Base-by-base conservation (phyloP, 805 yeast genomes). In the Hemisphaericaspora nanyangensis region DNA sequence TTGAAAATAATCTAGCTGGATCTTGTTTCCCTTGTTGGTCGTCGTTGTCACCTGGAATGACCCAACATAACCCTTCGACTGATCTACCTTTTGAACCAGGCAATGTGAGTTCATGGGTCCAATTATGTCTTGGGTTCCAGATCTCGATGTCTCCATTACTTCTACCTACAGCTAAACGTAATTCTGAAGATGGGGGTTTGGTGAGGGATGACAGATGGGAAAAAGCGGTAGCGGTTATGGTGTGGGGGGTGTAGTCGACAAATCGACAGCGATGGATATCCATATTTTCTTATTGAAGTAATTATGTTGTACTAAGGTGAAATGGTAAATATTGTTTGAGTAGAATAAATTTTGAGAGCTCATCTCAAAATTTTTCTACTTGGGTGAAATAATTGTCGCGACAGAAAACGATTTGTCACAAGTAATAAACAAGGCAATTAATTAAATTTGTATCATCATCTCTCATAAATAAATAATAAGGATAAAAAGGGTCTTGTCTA, bases 141-240 rank as follows among this genome's bases (percentile, higher is more conserved):
- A 93, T 80, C 61, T 93, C 99, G 43, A 93, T 85, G 54, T 90
- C 90, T 29, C 99, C 99, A 56, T 93, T 90, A 33, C 87, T 77
- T 58, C 97, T 76, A 22, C 96, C 98, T 5, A 91, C 85, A 1
- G 98, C 97, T 28, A 93, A 63, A 43, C 96, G 72, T 39, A 88
- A 66, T 43, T 77, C 81, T 17, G 59, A 61, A 19, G 78, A 80
- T 1, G 53, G 53, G 5, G 49, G 42, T 12, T 39, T 42, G 1
- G 79, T 68, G 20, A 66, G 50, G 8, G 47, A 36, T 0, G 86
- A 75, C 5, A 61, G 56, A 55, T 79, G 85, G 25, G 91, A 84
- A 58, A 89, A 91, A 3, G 86, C 82, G 37, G 85, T 62, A 1
- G 95, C 76, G 0, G 97, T 87, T 39, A 91, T 82, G 17, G 87